Conservation (phyloP, 768 basidiomycete species). For the Naematelia aurantialba region DNA sequence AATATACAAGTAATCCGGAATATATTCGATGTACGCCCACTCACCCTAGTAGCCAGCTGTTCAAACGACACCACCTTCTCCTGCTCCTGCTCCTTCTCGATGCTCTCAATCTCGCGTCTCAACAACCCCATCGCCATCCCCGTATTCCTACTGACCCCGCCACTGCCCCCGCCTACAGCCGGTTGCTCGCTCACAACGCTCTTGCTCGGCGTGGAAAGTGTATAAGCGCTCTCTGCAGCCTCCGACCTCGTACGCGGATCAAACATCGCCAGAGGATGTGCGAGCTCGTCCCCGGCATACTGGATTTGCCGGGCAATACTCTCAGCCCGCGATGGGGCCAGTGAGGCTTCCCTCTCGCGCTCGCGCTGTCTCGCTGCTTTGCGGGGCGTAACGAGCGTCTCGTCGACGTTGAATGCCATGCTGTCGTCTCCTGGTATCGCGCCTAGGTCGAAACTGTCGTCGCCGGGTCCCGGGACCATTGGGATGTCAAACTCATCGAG, state of each 20-base stretch:
- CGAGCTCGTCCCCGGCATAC: slow-evolving; percentile 57
- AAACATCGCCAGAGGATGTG: slow-evolving; percentile 60
- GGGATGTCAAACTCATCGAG: slow-evolving; percentile 59
- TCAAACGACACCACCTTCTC: slow-evolving; percentile 73
- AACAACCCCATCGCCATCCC: slow-evolving; percentile 41
- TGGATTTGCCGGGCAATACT: slow-evolving; percentile 33
- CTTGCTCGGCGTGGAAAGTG: slow-evolving; percentile 33
- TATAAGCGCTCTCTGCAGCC: slow-evolving; percentile 19
- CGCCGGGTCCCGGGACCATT: slow-evolving; percentile 57
- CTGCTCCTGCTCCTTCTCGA: slow-evolving; percentile 49
- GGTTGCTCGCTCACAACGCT: slow-evolving; percentile 12
- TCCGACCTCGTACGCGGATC: slow-evolving; percentile 14
- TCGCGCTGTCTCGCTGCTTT: background rate
- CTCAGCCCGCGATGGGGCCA: slow-evolving; percentile 32
- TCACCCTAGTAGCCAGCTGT: slow-evolving; percentile 35
- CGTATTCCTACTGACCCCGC: slow-evolving; percentile 37
- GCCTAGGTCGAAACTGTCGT: slow-evolving; percentile 54
- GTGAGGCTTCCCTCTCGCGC: slow-evolving; percentile 4
- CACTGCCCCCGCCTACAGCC: slow-evolving; percentile 1
- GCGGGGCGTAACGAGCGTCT: slow-evolving; percentile 10
- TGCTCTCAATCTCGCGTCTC: slow-evolving; percentile 57
- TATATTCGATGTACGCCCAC: too few species aligned
- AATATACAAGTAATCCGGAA: too few species aligned
- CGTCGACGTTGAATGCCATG: slow-evolving; percentile 2
- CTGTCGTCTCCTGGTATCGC: slow-evolving; percentile 23